Percentiles rank a stretch among this genome's conserved stretches.
Evolutionary conservation across 371 early-diverging fungal species (phyloP).

Genomic region (Lichtheimia ramosa): DNA sequence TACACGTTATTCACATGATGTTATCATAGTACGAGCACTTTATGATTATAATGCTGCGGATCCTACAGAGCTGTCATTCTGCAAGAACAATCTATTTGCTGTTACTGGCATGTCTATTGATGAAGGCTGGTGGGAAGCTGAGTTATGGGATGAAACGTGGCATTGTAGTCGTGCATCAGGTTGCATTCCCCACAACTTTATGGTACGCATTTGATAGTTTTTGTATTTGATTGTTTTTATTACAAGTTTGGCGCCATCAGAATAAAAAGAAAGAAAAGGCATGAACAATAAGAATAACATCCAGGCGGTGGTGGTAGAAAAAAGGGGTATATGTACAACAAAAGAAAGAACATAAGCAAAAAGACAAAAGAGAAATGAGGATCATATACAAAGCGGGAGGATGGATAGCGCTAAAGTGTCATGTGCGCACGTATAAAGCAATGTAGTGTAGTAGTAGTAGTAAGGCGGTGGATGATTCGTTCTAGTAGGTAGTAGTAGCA

Average conservation of each 20-base stretch:
- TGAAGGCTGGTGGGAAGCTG: slow-evolving; percentile 29
- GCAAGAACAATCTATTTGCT: slow-evolving; percentile 20
- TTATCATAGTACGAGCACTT: slow-evolving; percentile 30
- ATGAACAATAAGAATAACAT: not conserved
- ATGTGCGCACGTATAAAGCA: too few species aligned
- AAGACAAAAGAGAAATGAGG: not conserved
- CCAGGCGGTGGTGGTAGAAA: not conserved
- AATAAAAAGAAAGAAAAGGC: not conserved
- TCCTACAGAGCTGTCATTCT: slow-evolving; percentile 30
- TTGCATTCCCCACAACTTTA: slow-evolving; percentile 28
- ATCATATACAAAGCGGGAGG: too few species aligned
- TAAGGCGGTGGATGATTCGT: too few species aligned
- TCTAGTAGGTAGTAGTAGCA: slow-evolving; percentile 1
- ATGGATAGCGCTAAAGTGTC: too few species aligned
- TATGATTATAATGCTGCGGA: slow-evolving; percentile 34
- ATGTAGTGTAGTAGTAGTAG: too few species aligned
- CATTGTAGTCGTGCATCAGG: slow-evolving; percentile 20
- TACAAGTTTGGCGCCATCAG: not conserved
- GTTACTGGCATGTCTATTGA: slow-evolving; percentile 15
- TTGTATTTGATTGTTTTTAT: not conserved
- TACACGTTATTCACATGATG: not conserved
- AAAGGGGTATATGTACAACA: not conserved
- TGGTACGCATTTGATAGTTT: slow-evolving; percentile 6
- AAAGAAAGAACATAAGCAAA: not conserved
- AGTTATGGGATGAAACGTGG: slow-evolving; percentile 23